Percentiles rank a stretch among this genome's conserved stretches.
These are phyloP conservation scores for Collybia mongolica DNA, from an alignment of 768 basidiomycete species.

Conservation along the genomic window DNA sequence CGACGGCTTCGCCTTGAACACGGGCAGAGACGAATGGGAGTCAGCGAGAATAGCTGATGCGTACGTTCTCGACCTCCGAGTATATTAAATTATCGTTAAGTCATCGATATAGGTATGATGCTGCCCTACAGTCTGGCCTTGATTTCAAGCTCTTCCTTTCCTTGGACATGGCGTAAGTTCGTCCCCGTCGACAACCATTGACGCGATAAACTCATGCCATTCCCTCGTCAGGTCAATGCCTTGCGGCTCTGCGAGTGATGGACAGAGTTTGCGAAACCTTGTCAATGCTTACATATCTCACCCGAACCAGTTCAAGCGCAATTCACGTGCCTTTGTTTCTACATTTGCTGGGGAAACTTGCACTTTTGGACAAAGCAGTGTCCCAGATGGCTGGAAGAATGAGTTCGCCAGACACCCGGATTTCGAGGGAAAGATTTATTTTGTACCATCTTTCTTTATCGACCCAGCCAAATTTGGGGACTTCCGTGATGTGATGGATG, in stretches of 20 bases:
- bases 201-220: not conserved
- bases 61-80: conserved; percentile 31
- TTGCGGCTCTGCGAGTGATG: conserved; percentile 48
- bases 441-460: conserved; percentile 72
- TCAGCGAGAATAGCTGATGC: conserved; percentile 60
- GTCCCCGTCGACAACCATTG: not conserved
- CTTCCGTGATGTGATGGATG: conserved; percentile 50
- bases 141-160: conserved; percentile 76
- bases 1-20: conserved; percentile 72
- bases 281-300: conserved; percentile 53
- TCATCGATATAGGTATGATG: conserved; percentile 42
- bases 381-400: conserved; percentile 53
- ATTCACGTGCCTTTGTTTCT: conserved; percentile 54
- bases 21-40: conserved; percentile 66
- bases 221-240: conserved; percentile 44
- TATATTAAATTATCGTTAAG: not conserved
- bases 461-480: conserved; percentile 46
- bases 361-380: conserved; percentile 56
- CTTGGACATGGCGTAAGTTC: conserved; percentile 71
- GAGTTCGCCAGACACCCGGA: conserved; percentile 49
- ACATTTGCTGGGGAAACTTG: conserved; percentile 74
- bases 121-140: conserved; percentile 49
- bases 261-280: conserved; percentile 47
- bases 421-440: conserved; percentile 50
- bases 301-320: conserved; percentile 55